A percentile compares a stretch with the other conserved stretches of the same genome.
Evolutionary conservation across 306 rosid genomes (phyloP).

Genomic region (Quercus suber): DNA sequence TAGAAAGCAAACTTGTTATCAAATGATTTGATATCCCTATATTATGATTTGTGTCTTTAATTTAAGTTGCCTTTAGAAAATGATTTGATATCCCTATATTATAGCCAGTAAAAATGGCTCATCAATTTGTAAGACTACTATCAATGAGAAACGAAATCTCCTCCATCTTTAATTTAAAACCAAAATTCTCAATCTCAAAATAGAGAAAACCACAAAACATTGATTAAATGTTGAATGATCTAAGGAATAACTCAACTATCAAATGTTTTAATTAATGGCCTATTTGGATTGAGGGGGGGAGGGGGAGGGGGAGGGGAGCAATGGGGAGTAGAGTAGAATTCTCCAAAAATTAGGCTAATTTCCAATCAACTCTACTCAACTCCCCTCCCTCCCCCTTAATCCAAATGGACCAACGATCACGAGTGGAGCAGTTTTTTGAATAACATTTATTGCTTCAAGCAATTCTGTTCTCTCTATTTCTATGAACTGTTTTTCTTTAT

Average conservation of each 20-base stretch:
- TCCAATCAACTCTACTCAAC: too few relatives aligned
- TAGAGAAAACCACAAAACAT: slow-evolving; percentile 25
- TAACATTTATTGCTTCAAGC: slow-evolving; percentile 63
- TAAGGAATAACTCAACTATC: slow-evolving; percentile 56
- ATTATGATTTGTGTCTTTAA: too few relatives aligned
- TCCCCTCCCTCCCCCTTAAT: too few relatives aligned
- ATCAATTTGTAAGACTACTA: slow-evolving; percentile 82
- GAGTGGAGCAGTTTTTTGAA: slow-evolving; percentile 91
- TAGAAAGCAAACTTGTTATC: too few relatives aligned
- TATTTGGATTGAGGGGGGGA: too few relatives aligned
- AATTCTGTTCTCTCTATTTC: slow-evolving; percentile 63
- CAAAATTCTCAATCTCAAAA: slow-evolving; percentile 32
- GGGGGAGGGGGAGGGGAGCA: too few relatives aligned
- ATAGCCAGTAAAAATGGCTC: slow-evolving; percentile 96
- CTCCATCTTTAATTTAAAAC: slow-evolving; percentile 84
- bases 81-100: neutral
- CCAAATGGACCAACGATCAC: slow-evolving; percentile 53
- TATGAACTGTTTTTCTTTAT: slow-evolving; percentile 61
- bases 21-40: too few relatives aligned
- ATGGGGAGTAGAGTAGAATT: too few relatives aligned
- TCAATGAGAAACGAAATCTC: slow-evolving; percentile 88
- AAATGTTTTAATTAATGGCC: slow-evolving; percentile 49
- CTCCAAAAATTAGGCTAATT: too few relatives aligned
- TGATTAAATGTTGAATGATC: slow-evolving; percentile 18
- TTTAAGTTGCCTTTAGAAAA: too few relatives aligned